Conservation (phyloP, 306 rosid genomes). For the Acacia acuminata region DNA sequence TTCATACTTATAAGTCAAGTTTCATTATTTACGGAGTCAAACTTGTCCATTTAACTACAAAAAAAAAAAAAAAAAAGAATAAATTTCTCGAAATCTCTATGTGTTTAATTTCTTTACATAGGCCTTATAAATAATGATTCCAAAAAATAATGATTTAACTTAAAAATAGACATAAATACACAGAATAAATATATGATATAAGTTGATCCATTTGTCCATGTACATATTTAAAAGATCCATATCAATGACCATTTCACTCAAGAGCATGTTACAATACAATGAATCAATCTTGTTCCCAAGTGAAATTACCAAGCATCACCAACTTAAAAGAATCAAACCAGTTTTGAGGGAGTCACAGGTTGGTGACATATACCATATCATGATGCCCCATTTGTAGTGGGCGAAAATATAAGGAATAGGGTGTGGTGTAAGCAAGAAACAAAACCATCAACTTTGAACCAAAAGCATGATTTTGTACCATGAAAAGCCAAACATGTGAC, state of each 20-base stretch:
- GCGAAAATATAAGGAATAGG: not conserved
- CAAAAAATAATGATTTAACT: not conserved
- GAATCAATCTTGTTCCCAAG: not conserved
- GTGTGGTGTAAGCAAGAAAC: not conserved
- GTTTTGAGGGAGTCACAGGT: not conserved
- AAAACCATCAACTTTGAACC: not conserved
- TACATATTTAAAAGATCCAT: not conserved
- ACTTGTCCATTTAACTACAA: too few relatives aligned
- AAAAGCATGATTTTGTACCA: not conserved
- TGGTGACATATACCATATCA: not conserved
- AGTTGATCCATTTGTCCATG: not conserved
- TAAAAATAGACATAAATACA: too few relatives aligned
- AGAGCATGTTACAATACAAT: not conserved
- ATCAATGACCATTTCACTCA: not conserved
- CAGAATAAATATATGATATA: too few relatives aligned
- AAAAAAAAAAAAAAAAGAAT: too few relatives aligned
- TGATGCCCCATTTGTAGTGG: not conserved
- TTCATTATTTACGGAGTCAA: not conserved
- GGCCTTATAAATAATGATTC: too few relatives aligned
- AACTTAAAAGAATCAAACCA: not conserved
- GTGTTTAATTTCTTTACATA: not conserved
- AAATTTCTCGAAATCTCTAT: not conserved
- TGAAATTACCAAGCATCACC: not conserved
- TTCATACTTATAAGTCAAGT: not conserved
- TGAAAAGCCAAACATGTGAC: not conserved